Conservation (phyloP, 2,329 filamentous ascomycete genomes). For the Cladorrhinum sp. region DNA sequence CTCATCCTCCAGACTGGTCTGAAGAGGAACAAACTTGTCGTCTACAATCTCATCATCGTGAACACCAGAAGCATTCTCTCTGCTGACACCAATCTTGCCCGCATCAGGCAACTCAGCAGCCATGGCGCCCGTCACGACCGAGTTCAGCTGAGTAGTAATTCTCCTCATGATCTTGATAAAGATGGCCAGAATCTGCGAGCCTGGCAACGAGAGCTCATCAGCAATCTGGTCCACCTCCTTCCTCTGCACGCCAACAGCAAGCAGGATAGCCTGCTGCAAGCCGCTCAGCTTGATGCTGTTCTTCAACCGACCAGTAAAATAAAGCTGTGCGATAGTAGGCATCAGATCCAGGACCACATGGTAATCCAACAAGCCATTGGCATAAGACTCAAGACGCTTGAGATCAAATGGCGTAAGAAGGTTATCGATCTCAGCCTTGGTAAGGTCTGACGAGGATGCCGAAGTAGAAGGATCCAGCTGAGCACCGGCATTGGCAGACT, state of each 20-base stretch:
- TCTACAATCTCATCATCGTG: conserved; percentile 68
- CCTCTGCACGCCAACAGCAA: conserved; percentile 87
- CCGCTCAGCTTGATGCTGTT: conserved; percentile 67
- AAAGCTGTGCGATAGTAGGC: conserved; percentile 75
- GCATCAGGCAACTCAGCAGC: conserved; percentile 62
- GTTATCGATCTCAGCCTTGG: conserved; percentile 72
- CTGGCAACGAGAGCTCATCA: conserved; percentile 70
- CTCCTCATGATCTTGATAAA: conserved; percentile 96
- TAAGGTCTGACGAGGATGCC: conserved; percentile 49
- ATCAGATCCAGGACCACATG: conserved; percentile 94
- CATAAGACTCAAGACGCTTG: conserved; percentile 91
- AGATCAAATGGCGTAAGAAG: conserved; percentile 87
- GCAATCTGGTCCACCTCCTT: conserved; percentile 81
- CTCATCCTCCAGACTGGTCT: conserved; percentile 72
- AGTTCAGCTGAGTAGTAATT: conserved; percentile 73
- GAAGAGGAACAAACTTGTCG: conserved; percentile 67
- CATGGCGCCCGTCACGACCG: conserved; percentile 70
- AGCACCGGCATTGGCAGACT: conserved; percentile 73
- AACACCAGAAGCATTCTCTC: conserved; percentile 58
- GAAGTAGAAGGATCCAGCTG: conserved; percentile 48
- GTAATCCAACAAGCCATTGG: conserved; percentile 96
- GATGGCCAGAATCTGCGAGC: conserved; percentile 85
- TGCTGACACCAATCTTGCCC: conserved; percentile 56
- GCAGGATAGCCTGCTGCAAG: conserved; percentile 81
- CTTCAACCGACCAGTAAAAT: conserved; percentile 76